A percentile compares a stretch with the other conserved stretches of the same genome.
These are phyloP conservation scores for Bacidia gigantensis DNA, from an alignment of 495 filamentous ascomycete genomes.

Conservation along the genomic window DNA sequence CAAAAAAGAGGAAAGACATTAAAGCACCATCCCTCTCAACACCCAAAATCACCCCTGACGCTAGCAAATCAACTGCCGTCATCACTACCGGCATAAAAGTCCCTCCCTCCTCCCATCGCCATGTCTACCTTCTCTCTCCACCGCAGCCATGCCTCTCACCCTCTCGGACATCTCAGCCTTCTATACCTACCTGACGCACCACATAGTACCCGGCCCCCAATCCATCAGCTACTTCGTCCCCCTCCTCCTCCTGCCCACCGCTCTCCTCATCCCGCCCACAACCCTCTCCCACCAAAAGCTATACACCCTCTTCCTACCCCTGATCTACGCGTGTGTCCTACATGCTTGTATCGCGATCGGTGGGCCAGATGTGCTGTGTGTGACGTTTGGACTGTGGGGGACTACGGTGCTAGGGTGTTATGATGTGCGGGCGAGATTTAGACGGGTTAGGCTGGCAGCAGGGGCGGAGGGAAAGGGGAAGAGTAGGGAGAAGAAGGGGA, in stretches of 20 bases:
- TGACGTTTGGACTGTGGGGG: slow-evolving; percentile 14
- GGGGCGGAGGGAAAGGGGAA: neutral
- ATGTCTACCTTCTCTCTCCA: too few species aligned
- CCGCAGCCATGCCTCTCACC: too few species aligned
- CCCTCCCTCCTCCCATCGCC: too few species aligned
- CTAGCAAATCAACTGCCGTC: too few species aligned
- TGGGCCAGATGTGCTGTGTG: slow-evolving; percentile 13
- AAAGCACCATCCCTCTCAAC: too few species aligned
- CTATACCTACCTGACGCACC: slow-evolving; percentile 12
- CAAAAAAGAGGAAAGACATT: too few species aligned
- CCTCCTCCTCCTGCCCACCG: slow-evolving; percentile 11
- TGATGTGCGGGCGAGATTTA: slow-evolving; percentile 7
- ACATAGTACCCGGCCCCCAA: slow-evolving; percentile 14
- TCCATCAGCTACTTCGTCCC: slow-evolving; percentile 12
- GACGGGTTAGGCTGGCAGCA: neutral
- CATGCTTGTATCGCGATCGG: slow-evolving; percentile 6
- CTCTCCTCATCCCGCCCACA: slow-evolving; percentile 12
- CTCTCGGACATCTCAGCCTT: neutral
- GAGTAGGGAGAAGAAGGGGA: neutral
- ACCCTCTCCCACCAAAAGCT: slow-evolving; percentile 7
- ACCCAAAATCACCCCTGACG: too few species aligned
- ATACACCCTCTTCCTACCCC: slow-evolving; percentile 9
- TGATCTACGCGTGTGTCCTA: slow-evolving; percentile 11
- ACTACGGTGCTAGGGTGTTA: slow-evolving; percentile 7
- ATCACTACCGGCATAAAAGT: too few species aligned